phyloP scores from a whole-genome alignment of 2,329 filamentous ascomycete genomes.

The Onygenales sp. region DNA sequence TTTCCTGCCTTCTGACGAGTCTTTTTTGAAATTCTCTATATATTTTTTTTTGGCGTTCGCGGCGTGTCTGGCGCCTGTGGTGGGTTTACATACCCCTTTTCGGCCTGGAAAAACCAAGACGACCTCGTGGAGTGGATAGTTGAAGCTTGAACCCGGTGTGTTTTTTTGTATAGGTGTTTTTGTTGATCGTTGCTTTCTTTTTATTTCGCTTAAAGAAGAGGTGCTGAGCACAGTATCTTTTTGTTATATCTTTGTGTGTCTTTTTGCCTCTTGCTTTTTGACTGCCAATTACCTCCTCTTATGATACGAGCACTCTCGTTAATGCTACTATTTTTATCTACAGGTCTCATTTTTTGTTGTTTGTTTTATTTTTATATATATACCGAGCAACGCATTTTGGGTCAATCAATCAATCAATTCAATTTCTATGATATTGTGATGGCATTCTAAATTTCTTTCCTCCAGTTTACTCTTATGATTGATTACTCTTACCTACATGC shows the following conservation, averaged over 20 bases:
- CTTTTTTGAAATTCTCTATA: neutral
- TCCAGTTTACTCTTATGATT: neutral
- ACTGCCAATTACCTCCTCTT: neutral
- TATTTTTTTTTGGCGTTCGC: conserved; percentile 1
- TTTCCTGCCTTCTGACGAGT: too few relatives aligned
- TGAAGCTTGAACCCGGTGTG: neutral
- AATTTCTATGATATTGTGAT: neutral
- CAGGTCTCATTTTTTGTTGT: neutral
- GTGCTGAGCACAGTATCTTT: neutral
- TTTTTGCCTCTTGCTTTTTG: neutral
- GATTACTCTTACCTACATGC: neutral
- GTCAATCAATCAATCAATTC: neutral
- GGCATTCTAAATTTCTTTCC: neutral
- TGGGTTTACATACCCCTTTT: conserved; percentile 4
- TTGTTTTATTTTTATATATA: neutral
- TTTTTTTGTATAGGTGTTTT: conserved; percentile 1
- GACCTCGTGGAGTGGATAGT: conserved; percentile 6
- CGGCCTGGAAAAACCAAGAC: conserved; percentile 7
- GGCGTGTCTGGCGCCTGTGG: conserved; percentile 3
- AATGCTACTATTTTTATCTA: neutral
- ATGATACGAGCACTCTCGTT: neutral
- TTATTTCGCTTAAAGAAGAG: neutral
- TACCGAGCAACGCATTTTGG: neutral
- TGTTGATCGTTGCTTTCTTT: neutral
- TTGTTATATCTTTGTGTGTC: neutral